Base-by-base conservation (phyloP, 441 rosid species). In the Hura crepitans region DNA sequence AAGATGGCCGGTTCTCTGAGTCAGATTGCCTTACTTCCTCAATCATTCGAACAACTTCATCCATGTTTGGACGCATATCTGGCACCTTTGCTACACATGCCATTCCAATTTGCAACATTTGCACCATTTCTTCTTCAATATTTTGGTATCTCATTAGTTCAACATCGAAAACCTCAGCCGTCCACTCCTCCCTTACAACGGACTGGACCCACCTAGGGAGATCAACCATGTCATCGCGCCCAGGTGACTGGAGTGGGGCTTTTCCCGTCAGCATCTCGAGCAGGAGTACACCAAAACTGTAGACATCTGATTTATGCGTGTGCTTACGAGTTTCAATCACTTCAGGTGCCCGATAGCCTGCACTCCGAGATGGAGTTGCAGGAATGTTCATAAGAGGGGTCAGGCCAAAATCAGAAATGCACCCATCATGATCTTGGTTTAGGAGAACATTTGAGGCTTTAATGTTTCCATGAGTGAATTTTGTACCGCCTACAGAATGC, bases 61-160 rank as follows among this genome's bases (percentile, higher is more conserved):
- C 77, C 89, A 94, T 90, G 83, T 81, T 92, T 0, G 93, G 98
- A 63, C 98, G 79, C 79, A 86, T 89, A 65, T 94, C 98, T 0
- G 96, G 91, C 68, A 78, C 79, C 78, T 85, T 86, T 35, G 77
- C 87, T 18, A 89, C 97, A 76, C 99, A 92, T 2, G 97, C 83
- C 96, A 94, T 81, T 37, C 92, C 99, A 31, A 94, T 87, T 78
- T 92, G 99, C 71, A 94, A 78, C 99, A 94, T 85, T 82, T 90
- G 96, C 25, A 94, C 99, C 97, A 94, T 87, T 81, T 94, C 99
- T 81, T 94, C 97, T 73, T 94, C 99, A 54, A 92, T 90, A 73
- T 85, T 87, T 23, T 94, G 85, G 79, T 85, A 85, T 80, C 88
- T 85, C 77, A 94, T 65, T 69, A 94, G 87, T 81, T 85, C 96